Conservation (phyloP, 169 alveolate species). For the Cryptosporidium bovis region DNA sequence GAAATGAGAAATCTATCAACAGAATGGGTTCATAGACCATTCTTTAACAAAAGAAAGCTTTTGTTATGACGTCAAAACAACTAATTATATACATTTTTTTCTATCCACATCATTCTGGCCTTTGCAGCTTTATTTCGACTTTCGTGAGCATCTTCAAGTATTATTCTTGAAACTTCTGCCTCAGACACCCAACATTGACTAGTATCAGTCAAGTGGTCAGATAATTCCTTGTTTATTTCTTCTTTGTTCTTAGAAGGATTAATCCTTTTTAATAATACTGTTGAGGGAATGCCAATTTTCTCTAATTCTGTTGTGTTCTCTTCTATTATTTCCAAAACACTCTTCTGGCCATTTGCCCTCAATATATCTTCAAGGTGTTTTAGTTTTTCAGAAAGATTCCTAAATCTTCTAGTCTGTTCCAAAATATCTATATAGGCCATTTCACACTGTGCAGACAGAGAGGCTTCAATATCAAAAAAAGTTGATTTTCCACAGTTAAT, state of each 20-base stretch:
- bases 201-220: constrained; percentile 18
- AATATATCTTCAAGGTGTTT: constrained; percentile 22
- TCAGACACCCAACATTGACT: constrained; percentile 59
- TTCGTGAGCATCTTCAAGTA: constrained; percentile 62
- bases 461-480: constrained; percentile 38
- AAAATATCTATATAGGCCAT: constrained; percentile 65
- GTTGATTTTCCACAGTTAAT: background rate
- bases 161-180: constrained; percentile 55
- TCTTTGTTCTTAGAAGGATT: background rate
- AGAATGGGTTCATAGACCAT: constrained; percentile 98
- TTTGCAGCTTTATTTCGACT: constrained; percentile 53
- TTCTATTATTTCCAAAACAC: constrained; percentile 20
- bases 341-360: constrained; percentile 24
- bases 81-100: constrained; percentile 3
- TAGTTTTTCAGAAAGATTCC: constrained; percentile 1
- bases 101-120: constrained; percentile 40
- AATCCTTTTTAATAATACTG: background rate
- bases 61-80: background rate
- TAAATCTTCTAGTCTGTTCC: constrained; percentile 60
- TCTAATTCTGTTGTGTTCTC: background rate
- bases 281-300: constrained; percentile 14
- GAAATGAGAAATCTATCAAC: constrained; percentile 96
- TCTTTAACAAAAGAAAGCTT: constrained; percentile 92
- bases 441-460: constrained; percentile 70
- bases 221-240: constrained; percentile 23